phyloP scores from a whole-genome alignment of 345 rosid species.

The Ricinus communis region DNA sequence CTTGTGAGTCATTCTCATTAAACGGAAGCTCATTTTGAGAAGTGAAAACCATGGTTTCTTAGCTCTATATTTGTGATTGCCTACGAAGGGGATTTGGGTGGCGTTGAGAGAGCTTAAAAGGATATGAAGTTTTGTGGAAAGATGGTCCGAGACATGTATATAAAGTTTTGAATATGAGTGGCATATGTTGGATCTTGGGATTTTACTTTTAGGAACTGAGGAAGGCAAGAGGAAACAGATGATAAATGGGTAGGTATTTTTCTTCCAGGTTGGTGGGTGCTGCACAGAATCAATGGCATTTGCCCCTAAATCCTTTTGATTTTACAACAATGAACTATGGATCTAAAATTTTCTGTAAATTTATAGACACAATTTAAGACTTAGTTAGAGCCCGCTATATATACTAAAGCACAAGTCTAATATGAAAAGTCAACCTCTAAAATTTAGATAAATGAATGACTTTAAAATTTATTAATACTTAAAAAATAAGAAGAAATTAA shows the following conservation, averaged over 20 bases:
- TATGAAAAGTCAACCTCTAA: too few species aligned
- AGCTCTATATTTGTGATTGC: background rate
- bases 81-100: background rate
- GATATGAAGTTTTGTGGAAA: background rate
- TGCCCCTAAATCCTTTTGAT: background rate
- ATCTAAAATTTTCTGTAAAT: too few species aligned
- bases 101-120: background rate
- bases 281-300: background rate
- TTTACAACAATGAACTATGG: background rate
- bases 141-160: background rate
- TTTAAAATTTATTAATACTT: too few species aligned
- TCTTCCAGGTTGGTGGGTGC: conserved; percentile 11
- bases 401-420: too few species aligned
- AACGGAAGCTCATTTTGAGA: conserved; percentile 50
- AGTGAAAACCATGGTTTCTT: conserved; percentile 30
- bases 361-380: too few species aligned
- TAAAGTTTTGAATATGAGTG: background rate
- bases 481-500: too few species aligned
- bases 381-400: too few species aligned
- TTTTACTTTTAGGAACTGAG: conserved; percentile 1
- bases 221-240: conserved; percentile 26
- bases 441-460: too few species aligned
- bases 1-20: conserved; percentile 69
- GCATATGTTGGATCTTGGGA: conserved; percentile 1
- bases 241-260: background rate